Evolutionary conservation across 1,284 basidiomycete species (phyloP).

Genomic region (Chondrostereum purpureum): DNA sequence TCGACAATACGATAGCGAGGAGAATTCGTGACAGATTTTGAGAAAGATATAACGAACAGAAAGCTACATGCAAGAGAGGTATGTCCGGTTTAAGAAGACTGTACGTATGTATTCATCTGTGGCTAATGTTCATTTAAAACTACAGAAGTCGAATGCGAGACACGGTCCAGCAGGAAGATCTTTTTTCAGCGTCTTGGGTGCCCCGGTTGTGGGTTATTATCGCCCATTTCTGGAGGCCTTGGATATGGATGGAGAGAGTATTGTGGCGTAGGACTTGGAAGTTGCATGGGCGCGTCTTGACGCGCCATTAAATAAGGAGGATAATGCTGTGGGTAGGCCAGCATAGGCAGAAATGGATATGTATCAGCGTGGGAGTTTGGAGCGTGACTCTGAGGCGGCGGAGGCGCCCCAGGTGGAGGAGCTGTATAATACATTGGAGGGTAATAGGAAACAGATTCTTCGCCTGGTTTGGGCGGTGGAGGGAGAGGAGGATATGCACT

Average conservation of each 20-base stretch:
- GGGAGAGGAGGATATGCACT: slow-evolving; percentile 41
- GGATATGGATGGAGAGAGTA: neutral
- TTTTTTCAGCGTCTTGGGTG: too few species aligned
- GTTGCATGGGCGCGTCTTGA: too few species aligned
- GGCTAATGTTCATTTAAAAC: too few species aligned
- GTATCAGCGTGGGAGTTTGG: neutral
- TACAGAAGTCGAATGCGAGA: too few species aligned
- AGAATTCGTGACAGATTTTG: too few species aligned
- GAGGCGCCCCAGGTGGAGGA: slow-evolving; percentile 37
- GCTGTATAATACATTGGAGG: slow-evolving; percentile 30
- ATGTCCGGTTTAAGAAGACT: too few species aligned
- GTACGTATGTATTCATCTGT: too few species aligned
- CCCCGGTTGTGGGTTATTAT: too few species aligned
- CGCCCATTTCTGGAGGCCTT: neutral
- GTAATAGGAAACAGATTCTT: slow-evolving; percentile 39
- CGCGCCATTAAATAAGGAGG: slow-evolving; percentile 19
- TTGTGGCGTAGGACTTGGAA: neutral
- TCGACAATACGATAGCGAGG: too few species aligned
- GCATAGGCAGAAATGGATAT: slow-evolving; percentile 34
- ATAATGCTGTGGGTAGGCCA: slow-evolving; percentile 40
- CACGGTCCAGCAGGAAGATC: too few species aligned
- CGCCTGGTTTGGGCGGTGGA: slow-evolving; percentile 44
- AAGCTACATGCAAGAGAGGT: too few species aligned
- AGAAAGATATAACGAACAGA: too few species aligned
- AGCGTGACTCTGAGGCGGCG: slow-evolving; percentile 35